Percentiles rank a stretch among this genome's conserved stretches.
Evolutionary conservation across 2,329 filamentous ascomycete species (phyloP).

Genomic region (Pseudopithomyces maydicus): DNA sequence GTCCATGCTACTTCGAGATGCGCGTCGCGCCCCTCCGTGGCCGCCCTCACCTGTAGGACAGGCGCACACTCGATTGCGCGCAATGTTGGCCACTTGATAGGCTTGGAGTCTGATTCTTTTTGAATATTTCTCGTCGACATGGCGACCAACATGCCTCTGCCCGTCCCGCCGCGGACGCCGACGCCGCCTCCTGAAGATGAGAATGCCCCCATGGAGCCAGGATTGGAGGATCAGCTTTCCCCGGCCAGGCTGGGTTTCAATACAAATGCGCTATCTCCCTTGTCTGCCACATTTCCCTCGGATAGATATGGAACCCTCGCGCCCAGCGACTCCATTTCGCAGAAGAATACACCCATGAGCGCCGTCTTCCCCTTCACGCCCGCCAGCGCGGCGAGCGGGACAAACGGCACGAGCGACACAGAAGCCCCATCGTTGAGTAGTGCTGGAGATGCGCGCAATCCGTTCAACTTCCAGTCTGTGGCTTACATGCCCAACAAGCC

Average conservation of each 20-base stretch:
- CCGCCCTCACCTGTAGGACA: conserved; percentile 21
- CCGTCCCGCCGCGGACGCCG: conserved; percentile 66
- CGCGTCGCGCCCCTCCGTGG: conserved; percentile 17
- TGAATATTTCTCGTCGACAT: conserved; percentile 46
- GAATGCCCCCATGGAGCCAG: conserved; percentile 37
- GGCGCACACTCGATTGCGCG: background rate
- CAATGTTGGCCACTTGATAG: background rate
- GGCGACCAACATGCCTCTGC: conserved; percentile 64
- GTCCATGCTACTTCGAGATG: conserved; percentile 26
- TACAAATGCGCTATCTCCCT: conserved; percentile 43
- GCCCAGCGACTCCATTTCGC: conserved; percentile 42
- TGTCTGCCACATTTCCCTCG: conserved; percentile 46
- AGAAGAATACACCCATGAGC: conserved; percentile 39
- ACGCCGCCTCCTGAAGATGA: conserved; percentile 66
- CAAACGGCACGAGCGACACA: conserved; percentile 35
- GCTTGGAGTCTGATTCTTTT: conserved; percentile 10
- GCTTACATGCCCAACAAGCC: conserved; percentile 60
- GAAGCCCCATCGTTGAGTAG: conserved; percentile 36
- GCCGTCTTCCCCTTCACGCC: conserved; percentile 41
- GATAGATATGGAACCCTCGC: conserved; percentile 41
- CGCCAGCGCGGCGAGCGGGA: conserved; percentile 32
- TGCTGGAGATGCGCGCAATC: conserved; percentile 58
- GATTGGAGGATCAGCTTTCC: conserved; percentile 37
- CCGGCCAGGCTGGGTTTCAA: conserved; percentile 32
- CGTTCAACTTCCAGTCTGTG: conserved; percentile 91